A percentile compares a stretch with the other conserved stretches of the same genome.
phyloP scores from a whole-genome alignment of 2,329 filamentous ascomycete genomes.

The Pseudogymnoascus sp. region DNA sequence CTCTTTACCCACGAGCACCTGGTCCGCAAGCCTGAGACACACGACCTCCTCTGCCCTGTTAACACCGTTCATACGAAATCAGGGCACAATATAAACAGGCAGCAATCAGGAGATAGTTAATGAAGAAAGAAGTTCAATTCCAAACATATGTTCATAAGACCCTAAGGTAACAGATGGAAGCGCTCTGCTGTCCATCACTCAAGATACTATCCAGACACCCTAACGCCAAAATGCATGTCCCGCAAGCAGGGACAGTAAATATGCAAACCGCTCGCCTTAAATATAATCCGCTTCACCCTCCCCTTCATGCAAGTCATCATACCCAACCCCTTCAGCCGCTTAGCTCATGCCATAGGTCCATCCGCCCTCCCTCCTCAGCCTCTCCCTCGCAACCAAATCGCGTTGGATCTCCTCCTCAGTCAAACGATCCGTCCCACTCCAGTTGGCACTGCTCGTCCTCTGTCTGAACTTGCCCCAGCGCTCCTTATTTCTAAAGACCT shows the following conservation, averaged over 20 bases:
- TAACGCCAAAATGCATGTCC: conserved; percentile 7
- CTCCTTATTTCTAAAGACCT: conserved; percentile 90
- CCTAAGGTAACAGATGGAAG: conserved; percentile 2
- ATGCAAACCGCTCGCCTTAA: conserved; percentile 5
- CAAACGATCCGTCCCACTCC: conserved; percentile 72
- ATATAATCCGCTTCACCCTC: conserved; percentile 3
- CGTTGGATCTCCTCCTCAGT: conserved; percentile 81
- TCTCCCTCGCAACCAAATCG: conserved; percentile 72
- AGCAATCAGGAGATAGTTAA: background rate
- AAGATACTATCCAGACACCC: conserved; percentile 6
- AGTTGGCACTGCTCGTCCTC: conserved; percentile 90
- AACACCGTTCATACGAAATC: background rate
- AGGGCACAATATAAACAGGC: background rate
- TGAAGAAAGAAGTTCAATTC: background rate
- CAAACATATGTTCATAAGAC: conserved; percentile 7
- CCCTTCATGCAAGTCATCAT: background rate
- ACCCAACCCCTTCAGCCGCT: background rate
- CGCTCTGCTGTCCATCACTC: conserved; percentile 3
- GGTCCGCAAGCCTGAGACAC: background rate
- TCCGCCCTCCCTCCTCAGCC: conserved; percentile 72
- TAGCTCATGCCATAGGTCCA: conserved; percentile 57
- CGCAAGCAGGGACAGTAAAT: background rate
- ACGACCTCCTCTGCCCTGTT: background rate
- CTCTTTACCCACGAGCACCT: background rate
- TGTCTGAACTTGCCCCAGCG: conserved; percentile 80